Evolutionary conservation across 805 yeast species (phyloP), one percentile per base, ranked within the genome.

Genomic region (Diddensiella santjacobensis): DNA sequence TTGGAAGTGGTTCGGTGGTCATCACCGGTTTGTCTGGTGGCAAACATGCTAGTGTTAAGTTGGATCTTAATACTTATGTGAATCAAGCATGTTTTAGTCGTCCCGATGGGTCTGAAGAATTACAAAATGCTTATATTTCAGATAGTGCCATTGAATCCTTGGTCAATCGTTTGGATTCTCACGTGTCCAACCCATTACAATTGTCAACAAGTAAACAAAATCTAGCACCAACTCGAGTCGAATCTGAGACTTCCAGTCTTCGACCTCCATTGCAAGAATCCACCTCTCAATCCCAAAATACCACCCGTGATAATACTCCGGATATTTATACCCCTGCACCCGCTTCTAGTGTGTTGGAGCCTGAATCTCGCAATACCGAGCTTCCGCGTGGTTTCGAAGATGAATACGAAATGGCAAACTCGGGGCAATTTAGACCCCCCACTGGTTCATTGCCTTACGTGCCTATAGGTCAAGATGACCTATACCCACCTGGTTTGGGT

Each of bases 341-440:
- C 17, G 43, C 19, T 17, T 40, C 43, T n/a, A 40, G 22, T 40
- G 33, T 23, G 33, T 11, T 22, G 15, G 43, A 11, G 31, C 33
- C 43, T 8, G 17, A 13, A 35, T 38, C 26, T 17, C 42, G 42
- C 11, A 10, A 20, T 11, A 22, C 42, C 10, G 18, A 20, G 6
- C 42, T 38, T 2, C 69, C 69, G 4, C 74, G 74, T 1, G 72
- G 69, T 4, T 70, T 74, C 53, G 79, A 75, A 37, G 77, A 74
- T 54, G 74, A 70, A 48, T 62, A 63, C 45, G 64, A 65, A 40
- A 51, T 67, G 39, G 40, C 50, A 10, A 38, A 54, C 37, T 30
- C 42, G 5, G 44, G 51, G 4, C 38, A 50, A 3, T 42, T 36
- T 4, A 33, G 37, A 3, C 33, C 29, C 3, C 49, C 52, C 3